Evolutionary conservation across 257 asterid genomes (phyloP).

Genomic region (Plantago ovata): DNA sequence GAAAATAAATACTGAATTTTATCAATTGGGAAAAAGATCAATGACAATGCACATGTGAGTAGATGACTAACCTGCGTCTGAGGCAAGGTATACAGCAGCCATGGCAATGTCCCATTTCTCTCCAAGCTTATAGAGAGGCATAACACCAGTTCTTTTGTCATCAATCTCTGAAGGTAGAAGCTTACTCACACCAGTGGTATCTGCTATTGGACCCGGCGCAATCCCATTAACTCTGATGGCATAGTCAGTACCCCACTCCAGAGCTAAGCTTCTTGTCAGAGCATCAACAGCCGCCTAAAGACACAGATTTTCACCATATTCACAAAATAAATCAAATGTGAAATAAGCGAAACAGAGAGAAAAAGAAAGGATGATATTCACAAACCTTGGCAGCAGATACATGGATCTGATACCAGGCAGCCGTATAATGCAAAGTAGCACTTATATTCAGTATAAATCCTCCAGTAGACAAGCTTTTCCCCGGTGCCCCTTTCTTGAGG

Average conservation of each 20-base stretch:
- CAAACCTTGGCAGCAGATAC: constrained; percentile 83
- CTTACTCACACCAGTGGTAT: constrained; percentile 67
- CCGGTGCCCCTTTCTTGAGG: constrained; percentile 66
- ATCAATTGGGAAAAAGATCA: background rate
- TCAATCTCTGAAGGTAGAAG: constrained; percentile 57
- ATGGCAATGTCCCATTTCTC: constrained; percentile 84
- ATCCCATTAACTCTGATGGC: constrained; percentile 75
- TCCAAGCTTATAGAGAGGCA: constrained; percentile 62
- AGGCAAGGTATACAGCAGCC: constrained; percentile 78
- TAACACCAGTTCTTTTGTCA: constrained; percentile 27
- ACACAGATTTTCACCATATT: background rate
- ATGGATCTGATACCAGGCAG: constrained; percentile 81
- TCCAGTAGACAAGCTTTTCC: constrained; percentile 46
- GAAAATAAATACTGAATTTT: background rate
- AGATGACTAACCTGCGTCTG: constrained; percentile 60
- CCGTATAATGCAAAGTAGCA: constrained; percentile 80
- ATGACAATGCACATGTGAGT: background rate
- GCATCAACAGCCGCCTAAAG: constrained; percentile 74
- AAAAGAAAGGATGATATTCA: constrained; percentile 7
- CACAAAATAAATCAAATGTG: background rate
- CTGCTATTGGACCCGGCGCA: constrained; percentile 88
- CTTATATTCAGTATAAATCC: constrained; percentile 69
- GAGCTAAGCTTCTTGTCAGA: constrained; percentile 64
- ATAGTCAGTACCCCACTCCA: constrained; percentile 87
- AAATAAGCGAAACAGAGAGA: background rate